Evolutionary conservation across 1,284 basidiomycete genomes (phyloP).

Genomic region (Apiotrichum akiyoshidainum): DNA sequence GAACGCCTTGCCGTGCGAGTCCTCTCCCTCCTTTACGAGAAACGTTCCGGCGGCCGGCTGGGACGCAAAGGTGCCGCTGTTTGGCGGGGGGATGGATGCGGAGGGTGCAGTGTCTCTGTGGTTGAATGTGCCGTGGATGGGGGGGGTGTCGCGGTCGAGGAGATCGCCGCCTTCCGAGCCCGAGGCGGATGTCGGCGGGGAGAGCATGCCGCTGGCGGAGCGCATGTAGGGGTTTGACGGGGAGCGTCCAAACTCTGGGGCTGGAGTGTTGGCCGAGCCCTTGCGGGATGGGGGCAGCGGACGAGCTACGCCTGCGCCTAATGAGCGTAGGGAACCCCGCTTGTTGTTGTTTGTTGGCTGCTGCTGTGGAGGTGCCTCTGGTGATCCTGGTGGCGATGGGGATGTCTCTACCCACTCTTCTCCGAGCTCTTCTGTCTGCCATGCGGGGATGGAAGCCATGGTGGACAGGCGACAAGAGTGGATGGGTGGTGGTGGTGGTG

Average conservation of each 20-base stretch:
- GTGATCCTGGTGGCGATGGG: conserved; percentile 58
- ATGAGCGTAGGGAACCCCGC: conserved; percentile 39
- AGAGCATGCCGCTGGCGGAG: conserved; percentile 18
- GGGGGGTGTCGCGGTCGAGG: conserved; percentile 1
- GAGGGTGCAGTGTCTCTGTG: too few species aligned
- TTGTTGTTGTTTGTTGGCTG: conserved; percentile 18
- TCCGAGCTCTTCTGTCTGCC: conserved; percentile 72
- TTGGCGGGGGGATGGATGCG: conserved; percentile 12
- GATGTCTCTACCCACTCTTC: conserved; percentile 70
- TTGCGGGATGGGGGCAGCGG: conserved; percentile 30
- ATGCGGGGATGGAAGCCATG: conserved; percentile 55
- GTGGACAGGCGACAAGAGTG: conserved; percentile 11
- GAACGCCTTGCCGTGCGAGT: conserved; percentile 52
- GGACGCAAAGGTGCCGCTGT: not conserved
- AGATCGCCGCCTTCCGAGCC: conserved; percentile 9
- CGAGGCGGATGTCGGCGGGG: conserved; percentile 15
- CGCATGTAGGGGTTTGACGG: conserved; percentile 18
- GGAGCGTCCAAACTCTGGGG: conserved; percentile 10
- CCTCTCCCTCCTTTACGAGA: conserved; percentile 70
- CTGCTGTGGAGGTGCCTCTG: conserved; percentile 56
- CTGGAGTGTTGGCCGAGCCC: conserved; percentile 8
- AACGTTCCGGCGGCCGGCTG: conserved; percentile 62
- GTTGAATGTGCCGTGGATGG: conserved; percentile 14
- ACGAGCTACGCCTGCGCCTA: conserved; percentile 36
- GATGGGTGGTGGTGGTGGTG: not conserved